Percentiles rank a stretch among this genome's conserved stretches.
phyloP scores from a whole-genome alignment of 2,329 filamentous ascomycete species.

The Fusarium buharicum region DNA sequence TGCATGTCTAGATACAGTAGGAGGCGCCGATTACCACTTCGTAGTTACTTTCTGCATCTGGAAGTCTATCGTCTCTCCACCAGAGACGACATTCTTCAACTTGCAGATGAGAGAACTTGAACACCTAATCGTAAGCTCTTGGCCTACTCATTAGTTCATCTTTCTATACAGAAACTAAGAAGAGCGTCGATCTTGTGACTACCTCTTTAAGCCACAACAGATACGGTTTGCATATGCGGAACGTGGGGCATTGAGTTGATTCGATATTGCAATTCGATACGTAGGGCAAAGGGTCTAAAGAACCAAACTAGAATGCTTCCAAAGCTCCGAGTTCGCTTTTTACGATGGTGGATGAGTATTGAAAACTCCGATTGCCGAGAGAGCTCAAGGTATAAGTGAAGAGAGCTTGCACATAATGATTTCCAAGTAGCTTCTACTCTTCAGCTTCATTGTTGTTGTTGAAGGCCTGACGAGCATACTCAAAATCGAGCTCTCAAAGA shows the following conservation, averaged over 20 bases:
- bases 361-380: not conserved
- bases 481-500: not conserved
- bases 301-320: not conserved
- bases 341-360: not conserved
- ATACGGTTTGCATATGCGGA: not conserved
- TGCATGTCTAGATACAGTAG: slow-evolving; percentile 17
- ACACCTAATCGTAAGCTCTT: not conserved
- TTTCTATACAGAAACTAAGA: not conserved
- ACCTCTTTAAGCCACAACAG: not conserved
- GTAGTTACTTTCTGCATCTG: slow-evolving; percentile 15
- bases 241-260: not conserved
- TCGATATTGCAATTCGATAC: too few relatives aligned
- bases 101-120: not conserved
- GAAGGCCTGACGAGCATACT: not conserved
- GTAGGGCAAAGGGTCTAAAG: not conserved
- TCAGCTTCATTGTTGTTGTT: slow-evolving; percentile 1
- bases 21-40: slow-evolving; percentile 26
- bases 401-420: slow-evolving; percentile 14
- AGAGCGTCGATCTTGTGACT: slow-evolving; percentile 16
- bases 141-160: not conserved
- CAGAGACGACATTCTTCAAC: not conserved
- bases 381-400: slow-evolving; percentile 25
- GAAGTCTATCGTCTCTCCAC: slow-evolving; percentile 6
- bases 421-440: not conserved
- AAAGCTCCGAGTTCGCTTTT: slow-evolving; percentile 17